Percentiles rank a stretch among this genome's conserved stretches.
Conservation (phyloP, 306 rosid species). For the Datisca glomerata region DNA sequence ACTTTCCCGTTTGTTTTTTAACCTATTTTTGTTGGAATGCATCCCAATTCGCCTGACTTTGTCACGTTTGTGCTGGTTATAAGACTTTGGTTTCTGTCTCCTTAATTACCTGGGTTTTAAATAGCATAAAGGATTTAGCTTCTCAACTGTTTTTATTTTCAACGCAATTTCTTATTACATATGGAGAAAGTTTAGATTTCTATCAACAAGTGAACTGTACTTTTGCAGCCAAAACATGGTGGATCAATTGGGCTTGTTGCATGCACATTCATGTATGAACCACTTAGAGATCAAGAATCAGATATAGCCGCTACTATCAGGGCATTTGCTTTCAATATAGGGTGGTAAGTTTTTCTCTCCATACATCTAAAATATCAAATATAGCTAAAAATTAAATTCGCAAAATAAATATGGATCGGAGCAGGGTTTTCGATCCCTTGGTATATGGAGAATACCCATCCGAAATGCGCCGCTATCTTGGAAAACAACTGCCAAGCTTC, state of each 20-base stretch:
- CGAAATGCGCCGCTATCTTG: conserved; percentile 40
- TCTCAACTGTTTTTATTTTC: too few relatives aligned
- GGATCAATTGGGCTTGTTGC: conserved; percentile 37
- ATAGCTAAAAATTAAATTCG: not conserved
- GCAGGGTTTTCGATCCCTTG: conserved; percentile 38
- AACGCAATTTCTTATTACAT: not conserved
- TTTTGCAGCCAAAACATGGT: conserved; percentile 31
- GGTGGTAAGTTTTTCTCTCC: conserved; percentile 25
- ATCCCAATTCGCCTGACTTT: too few relatives aligned
- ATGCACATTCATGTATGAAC: conserved; percentile 35
- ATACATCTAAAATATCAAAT: not conserved
- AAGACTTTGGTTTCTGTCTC: too few relatives aligned
- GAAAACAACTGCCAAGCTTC: conserved; percentile 34
- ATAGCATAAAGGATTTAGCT: not conserved
- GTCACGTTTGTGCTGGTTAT: too few relatives aligned
- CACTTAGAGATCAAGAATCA: conserved; percentile 32
- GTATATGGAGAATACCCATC: conserved; percentile 50
- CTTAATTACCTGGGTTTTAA: not conserved
- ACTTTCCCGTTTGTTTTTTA: too few relatives aligned
- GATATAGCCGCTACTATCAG: conserved; percentile 38
- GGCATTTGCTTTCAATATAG: conserved; percentile 33
- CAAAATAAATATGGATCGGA: not conserved
- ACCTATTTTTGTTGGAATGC: too few relatives aligned
- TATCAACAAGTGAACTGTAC: not conserved
- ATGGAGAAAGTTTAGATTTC: not conserved